These are phyloP conservation scores for Craterostigma plantagineum DNA, from an alignment of 257 asterid genomes.

Conservation along the genomic window DNA sequence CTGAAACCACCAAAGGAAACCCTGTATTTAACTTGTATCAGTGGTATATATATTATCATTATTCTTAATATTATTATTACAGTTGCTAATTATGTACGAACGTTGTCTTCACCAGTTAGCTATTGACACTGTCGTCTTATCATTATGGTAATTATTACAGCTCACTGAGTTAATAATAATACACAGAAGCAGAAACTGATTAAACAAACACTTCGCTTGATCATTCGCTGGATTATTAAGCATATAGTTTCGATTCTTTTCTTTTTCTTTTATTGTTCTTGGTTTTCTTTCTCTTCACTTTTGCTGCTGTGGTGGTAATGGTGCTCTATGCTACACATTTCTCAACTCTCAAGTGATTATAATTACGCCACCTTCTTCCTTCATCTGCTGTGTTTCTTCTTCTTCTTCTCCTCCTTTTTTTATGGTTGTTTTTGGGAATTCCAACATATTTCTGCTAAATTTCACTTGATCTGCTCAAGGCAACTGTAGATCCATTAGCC, in stretches of 20 bases:
- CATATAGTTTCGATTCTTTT: not conserved
- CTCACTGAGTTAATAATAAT: no score
- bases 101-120: no score
- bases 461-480: slow-evolving; percentile 23
- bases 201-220: no score
- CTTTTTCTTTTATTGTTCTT: not conserved
- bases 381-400: slow-evolving; percentile 11
- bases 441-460: slow-evolving; percentile 5
- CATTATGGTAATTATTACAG: no score
- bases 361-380: slow-evolving; percentile 22
- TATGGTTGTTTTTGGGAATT: slow-evolving; percentile 5
- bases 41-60: no score
- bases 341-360: slow-evolving; percentile 50
- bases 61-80: no score
- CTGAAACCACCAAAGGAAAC: no score
- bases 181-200: no score
- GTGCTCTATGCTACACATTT: slow-evolving; percentile 34
- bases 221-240: no score
- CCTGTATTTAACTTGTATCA: no score
- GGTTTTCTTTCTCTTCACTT: slow-evolving; percentile 1
- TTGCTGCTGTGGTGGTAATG: slow-evolving; percentile 12
- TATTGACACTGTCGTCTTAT: no score
- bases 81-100: no score
- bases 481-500: slow-evolving; percentile 22
- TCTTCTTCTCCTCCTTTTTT: not conserved